Base-by-base conservation (phyloP, 108 stramenopile species). In the Mediolabrus comicus region DNA sequence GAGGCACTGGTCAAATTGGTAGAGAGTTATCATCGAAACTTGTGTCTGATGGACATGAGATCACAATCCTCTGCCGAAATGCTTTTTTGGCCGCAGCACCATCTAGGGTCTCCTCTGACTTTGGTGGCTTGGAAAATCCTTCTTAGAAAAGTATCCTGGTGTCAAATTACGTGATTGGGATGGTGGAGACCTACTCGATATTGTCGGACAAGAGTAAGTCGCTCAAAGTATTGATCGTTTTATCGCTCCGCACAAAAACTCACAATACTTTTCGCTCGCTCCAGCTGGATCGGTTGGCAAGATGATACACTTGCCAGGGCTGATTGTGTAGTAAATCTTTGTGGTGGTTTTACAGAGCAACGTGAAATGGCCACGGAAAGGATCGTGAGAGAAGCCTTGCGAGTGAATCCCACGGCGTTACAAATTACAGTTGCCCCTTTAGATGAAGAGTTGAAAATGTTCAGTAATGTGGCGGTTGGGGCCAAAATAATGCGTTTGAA, bases 151-250 rank as follows among this genome's bases (percentile, higher is more conserved):
- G 16, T 46, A 90, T 56, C 81, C 80, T 3, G 69, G 82, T 29
- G 84, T 93, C 7, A 57, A 54, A 52, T 58, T 95, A 30, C 69
- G 93, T 26, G 93, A 95, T 64, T 95, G 89, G 89, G 90, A 91
- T 72, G 93, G 90, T 16, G 93, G 93, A 28, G 93, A 95, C 79
- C 59, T 92, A 41, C 71, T 88, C 32, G 93, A 95, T 70, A 95
- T 91, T 49, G 93, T 95, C 3, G 89, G 90, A n/a, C 66, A 83
- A 54, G 80, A 82, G 12, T 41, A 41, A 12, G 39, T n/a, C n/a
- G n/a, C n/a, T n/a, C n/a, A n/a, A n/a, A n/a, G n/a, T n/a, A n/a
- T n/a, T n/a, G n/a, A n/a, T n/a, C n/a, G n/a, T n/a, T n/a, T n/a
- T n/a, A n/a, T n/a, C n/a, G n/a, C n/a, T n/a, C n/a, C n/a, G n/a